These are phyloP conservation scores for Teratosphaeria viscida DNA, from an alignment of 2,329 filamentous ascomycete genomes.

Conservation along the genomic window DNA sequence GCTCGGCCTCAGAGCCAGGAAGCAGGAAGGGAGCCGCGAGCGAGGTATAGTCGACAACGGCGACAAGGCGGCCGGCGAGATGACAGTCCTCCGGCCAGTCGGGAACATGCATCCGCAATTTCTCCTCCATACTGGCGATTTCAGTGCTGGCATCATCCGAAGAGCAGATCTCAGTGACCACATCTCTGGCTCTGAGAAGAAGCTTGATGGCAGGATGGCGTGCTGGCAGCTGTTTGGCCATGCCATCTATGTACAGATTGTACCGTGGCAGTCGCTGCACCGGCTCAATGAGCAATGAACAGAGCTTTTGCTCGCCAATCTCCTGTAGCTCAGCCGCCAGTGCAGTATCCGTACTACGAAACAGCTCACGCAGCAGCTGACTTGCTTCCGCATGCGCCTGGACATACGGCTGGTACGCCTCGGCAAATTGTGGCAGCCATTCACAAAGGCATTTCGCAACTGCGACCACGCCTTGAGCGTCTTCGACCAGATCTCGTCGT, in stretches of 20 bases:
- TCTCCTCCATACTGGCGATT: constrained; percentile 62
- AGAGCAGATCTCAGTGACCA: constrained; percentile 93
- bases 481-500: constrained; percentile 53
- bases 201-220: constrained; percentile 73
- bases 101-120: constrained; percentile 38
- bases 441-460: constrained; percentile 75
- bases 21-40: constrained; percentile 59
- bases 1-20: constrained; percentile 12
- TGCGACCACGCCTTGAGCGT: constrained; percentile 51
- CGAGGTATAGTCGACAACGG: constrained; percentile 70
- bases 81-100: constrained; percentile 33
- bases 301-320: constrained; percentile 80
- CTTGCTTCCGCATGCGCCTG: constrained; percentile 80
- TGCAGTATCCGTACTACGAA: constrained; percentile 66
- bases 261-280: constrained; percentile 91
- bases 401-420: constrained; percentile 90
- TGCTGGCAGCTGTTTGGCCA: constrained; percentile 73
- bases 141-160: constrained; percentile 64
- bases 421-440: constrained; percentile 87
- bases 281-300: constrained; percentile 88
- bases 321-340: constrained; percentile 72
- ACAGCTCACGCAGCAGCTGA: constrained; percentile 65
- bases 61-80: constrained; percentile 66
- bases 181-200: constrained; percentile 80
- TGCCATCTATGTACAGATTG: constrained; percentile 92